phyloP scores from a whole-genome alignment of 2,329 filamentous ascomycete genomes.

The Aspergillus sp. region DNA sequence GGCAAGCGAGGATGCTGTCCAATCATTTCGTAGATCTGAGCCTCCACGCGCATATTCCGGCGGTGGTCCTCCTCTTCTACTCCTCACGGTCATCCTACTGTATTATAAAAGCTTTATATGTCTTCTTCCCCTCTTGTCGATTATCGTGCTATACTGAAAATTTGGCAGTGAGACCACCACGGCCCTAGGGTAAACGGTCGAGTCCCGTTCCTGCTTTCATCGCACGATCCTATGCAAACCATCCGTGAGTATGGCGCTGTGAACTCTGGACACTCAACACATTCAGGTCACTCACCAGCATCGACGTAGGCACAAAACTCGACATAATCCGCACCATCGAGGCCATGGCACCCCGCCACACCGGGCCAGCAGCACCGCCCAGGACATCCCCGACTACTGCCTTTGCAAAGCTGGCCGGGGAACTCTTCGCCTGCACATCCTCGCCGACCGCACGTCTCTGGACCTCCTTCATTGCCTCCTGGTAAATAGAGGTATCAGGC shows the following conservation, averaged over 20 bases:
- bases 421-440: constrained; percentile 2
- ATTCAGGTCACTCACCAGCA: too few relatives aligned
- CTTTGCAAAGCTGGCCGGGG: constrained; percentile 3
- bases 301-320: too few relatives aligned
- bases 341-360: constrained; percentile 5
- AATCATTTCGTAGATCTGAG: constrained; percentile 10
- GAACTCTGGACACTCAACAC: too few relatives aligned
- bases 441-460: constrained; percentile 2
- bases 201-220: too few relatives aligned
- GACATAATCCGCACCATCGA: constrained; percentile 3
- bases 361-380: constrained; percentile 1
- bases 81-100: too few relatives aligned
- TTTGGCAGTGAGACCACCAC: too few relatives aligned
- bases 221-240: too few relatives aligned
- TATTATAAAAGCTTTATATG: too few relatives aligned
- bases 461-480: constrained; percentile 2
- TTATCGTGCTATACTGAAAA: too few relatives aligned
- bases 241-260: too few relatives aligned
- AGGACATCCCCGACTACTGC: constrained; percentile 3
- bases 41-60: constrained; percentile 11
- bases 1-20: constrained; percentile 11
- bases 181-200: too few relatives aligned
- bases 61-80: constrained; percentile 6
- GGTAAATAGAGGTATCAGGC: constrained; percentile 3
- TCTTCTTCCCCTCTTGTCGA: too few relatives aligned